These are phyloP conservation scores for Saturnispora dispora DNA, from an alignment of 805 yeast genomes.

Conservation along the genomic window DNA sequence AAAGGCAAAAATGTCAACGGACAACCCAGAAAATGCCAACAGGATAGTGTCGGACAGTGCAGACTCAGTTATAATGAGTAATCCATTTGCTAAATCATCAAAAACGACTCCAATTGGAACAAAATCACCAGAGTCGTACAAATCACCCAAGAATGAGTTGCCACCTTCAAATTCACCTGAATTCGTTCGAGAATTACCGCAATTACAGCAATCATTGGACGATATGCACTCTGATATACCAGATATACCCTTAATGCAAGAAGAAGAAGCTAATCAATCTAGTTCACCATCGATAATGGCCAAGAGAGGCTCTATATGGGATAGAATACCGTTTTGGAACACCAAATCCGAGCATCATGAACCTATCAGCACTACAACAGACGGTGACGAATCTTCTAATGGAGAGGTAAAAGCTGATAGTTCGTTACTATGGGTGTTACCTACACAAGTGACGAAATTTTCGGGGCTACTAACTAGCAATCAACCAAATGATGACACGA, in stretches of 20 bases:
- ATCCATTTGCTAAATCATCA: background rate
- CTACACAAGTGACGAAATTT: background rate
- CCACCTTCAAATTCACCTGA: background rate
- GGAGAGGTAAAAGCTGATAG: background rate
- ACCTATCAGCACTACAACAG: no score
- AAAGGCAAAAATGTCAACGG: background rate
- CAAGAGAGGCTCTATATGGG: background rate
- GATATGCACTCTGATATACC: background rate
- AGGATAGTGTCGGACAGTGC: background rate
- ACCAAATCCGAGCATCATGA: background rate
- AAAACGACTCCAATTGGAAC: background rate
- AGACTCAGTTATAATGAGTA: background rate
- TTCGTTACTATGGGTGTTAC: background rate
- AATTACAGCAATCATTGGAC: background rate
- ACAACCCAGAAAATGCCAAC: background rate
- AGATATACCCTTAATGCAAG: background rate
- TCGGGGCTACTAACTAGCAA: conserved; percentile 1
- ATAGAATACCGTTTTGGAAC: background rate
- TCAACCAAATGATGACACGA: background rate
- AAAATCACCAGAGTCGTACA: background rate
- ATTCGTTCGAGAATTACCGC: background rate
- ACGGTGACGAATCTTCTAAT: background rate
- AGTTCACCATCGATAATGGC: background rate
- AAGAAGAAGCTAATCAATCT: background rate
- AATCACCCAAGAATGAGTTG: background rate